Conservation (phyloP, 176 grass and related monocot species). For the Stipa capillata region DNA sequence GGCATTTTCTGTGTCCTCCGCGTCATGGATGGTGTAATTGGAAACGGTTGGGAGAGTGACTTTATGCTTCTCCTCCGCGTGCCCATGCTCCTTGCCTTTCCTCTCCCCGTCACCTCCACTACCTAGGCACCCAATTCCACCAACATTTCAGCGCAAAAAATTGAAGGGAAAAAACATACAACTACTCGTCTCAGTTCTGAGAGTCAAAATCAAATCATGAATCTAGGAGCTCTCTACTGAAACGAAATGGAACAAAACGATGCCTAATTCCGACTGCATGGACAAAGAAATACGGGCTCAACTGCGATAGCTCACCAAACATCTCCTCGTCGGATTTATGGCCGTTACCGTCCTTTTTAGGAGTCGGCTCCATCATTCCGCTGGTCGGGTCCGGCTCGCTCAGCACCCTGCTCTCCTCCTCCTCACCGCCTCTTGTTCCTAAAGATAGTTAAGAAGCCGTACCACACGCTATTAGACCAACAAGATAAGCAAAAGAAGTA, state of each 20-base stretch:
- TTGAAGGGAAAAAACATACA: background rate
- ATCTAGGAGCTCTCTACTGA: background rate
- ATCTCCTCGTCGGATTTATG: background rate
- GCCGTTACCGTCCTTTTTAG: background rate
- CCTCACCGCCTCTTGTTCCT: conserved; percentile 8
- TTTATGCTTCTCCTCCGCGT: conserved; percentile 34
- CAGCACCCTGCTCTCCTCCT: conserved; percentile 26
- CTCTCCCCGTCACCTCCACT: background rate
- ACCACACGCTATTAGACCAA: background rate
- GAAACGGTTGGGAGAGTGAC: conserved; percentile 88
- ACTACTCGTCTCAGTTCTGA: background rate
- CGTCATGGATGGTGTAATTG: conserved; percentile 80
- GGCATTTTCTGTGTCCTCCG: conserved; percentile 28
- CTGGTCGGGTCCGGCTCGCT: conserved; percentile 46
- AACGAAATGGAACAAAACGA: background rate
- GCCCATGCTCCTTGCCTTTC: background rate
- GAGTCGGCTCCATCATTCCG: conserved; percentile 24
- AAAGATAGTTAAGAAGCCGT: background rate
- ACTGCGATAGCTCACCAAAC: conserved; percentile 33
- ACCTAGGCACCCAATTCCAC: background rate
- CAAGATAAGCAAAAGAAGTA: background rate
- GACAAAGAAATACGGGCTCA: background rate
- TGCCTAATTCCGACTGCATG: background rate
- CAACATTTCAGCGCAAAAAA: background rate
- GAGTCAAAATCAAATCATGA: too few relatives aligned